Base-by-base conservation (phyloP, 306 rosid species). In the Vigna reflexopilosa region DNA sequence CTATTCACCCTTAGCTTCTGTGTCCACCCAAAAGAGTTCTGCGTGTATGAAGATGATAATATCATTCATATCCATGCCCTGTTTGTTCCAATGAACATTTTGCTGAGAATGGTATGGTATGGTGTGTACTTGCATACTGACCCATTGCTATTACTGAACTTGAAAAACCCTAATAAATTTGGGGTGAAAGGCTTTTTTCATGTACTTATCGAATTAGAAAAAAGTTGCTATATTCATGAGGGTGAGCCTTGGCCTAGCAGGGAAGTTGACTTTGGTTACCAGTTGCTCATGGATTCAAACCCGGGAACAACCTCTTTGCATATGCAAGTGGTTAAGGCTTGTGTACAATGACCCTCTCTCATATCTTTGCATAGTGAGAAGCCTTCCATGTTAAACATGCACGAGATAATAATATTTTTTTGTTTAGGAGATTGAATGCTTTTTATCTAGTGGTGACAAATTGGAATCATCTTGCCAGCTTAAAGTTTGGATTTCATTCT, bases 401-500 rank as follows among this genome's bases (percentile, higher is more conserved):
- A 22, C 24, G 12, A 50, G 20, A 69, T 61, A 70, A 47, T 11
- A 20, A 65, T 5, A 62, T 14, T 12, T 51, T 30, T 63, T 55
- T 30, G 38, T 50, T 34, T 55, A 65, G 58, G 56, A 67, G 38
- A 67, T 59, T 61, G 55, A 22, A 48, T 57, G 2, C 6, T 28
- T 77, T 67, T 76, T 76, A 61, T 70, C 26, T 40, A 59, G 50
- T 76, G 73, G 30, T 32, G 67, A 36, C 42, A 36, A 61, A 7
- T 63, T 32, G 1, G 57, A 57, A 20, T 19, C 38, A 69, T 57
- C n/a, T 28, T 30, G 42, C 59, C 19, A 30, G 51, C 28, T 68
- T 69, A 30, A 50, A 36, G 47, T 57, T 57, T 57, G 36, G n/a
- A 48, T 78, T 57, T 28, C 6, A 22, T 63, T 66, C 30, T 77